These are phyloP conservation scores for Schoenoplectus tabernaemontani DNA, from an alignment of 202 grass and related monocot species.

Conservation along the genomic window DNA sequence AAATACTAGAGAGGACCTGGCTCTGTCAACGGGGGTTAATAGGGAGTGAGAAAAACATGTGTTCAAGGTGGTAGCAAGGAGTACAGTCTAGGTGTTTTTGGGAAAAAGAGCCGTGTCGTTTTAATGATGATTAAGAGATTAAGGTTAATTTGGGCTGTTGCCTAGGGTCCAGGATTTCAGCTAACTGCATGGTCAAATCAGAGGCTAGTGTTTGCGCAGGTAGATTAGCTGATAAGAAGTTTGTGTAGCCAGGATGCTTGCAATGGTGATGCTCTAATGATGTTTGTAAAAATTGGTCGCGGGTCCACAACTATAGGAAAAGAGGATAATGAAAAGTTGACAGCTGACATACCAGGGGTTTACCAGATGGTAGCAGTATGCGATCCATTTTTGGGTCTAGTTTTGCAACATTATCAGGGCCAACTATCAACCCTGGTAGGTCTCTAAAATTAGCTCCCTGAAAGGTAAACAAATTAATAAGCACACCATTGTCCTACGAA, in stretches of 20 bases:
- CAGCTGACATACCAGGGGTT: slow-evolving; percentile 49
- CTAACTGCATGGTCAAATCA: background rate
- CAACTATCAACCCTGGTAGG: slow-evolving; percentile 63
- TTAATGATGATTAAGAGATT: background rate
- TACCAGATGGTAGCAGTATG: slow-evolving; percentile 71
- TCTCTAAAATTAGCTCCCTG: slow-evolving; percentile 99
- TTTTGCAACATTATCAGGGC: slow-evolving; percentile 62
- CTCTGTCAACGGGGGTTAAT: background rate
- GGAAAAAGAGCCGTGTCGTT: background rate
- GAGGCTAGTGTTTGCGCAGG: background rate
- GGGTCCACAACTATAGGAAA: background rate
- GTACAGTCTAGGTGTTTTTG: background rate
- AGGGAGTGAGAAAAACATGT: background rate
- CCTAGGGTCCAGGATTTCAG: background rate
- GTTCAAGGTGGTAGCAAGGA: background rate
- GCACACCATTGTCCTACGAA: background rate
- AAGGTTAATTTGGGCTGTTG: background rate
- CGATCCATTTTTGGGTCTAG: slow-evolving; percentile 72
- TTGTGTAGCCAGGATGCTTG: slow-evolving; percentile 5
- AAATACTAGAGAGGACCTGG: too few species aligned
- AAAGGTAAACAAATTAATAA: slow-evolving; percentile 27
- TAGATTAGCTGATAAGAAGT: background rate
- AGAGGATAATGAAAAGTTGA: background rate
- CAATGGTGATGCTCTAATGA: background rate
- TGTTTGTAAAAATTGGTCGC: background rate